A percentile compares a stretch with the other conserved stretches of the same genome.
These are phyloP conservation scores for Aspergillus tamarii DNA, from an alignment of 2,329 filamentous ascomycete genomes.

Conservation along the genomic window DNA sequence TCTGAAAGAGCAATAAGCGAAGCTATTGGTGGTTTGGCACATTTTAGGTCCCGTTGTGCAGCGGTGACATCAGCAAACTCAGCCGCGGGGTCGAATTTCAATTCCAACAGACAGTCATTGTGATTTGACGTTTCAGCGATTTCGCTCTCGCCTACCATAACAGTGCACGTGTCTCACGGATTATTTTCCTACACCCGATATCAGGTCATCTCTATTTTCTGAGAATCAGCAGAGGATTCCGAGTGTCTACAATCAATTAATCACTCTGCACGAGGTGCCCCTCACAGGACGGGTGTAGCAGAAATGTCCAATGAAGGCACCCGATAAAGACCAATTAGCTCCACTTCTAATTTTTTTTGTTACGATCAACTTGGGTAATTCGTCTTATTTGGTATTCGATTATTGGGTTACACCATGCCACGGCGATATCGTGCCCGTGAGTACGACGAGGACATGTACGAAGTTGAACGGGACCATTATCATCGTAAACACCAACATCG, in stretches of 20 bases:
- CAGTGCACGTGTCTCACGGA: conserved; percentile 1
- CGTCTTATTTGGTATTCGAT: background rate
- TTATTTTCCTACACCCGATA: background rate
- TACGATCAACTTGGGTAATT: background rate
- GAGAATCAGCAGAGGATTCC: background rate
- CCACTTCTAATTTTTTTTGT: background rate
- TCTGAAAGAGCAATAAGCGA: background rate
- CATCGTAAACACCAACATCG: conserved; percentile 19
- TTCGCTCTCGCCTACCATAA: background rate
- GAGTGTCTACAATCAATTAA: background rate
- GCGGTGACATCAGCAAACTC: conserved; percentile 35
- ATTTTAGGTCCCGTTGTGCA: conserved; percentile 49
- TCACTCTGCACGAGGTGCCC: background rate
- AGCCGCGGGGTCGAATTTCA: conserved; percentile 27
- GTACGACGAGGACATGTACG: conserved; percentile 36
- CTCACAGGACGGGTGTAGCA: conserved; percentile 5
- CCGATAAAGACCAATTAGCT: background rate
- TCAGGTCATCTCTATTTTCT: background rate
- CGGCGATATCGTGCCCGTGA: conserved; percentile 32
- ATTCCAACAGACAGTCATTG: background rate
- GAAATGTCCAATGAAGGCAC: conserved; percentile 2
- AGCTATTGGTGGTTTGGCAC: conserved; percentile 1
- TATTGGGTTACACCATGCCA: conserved; percentile 29
- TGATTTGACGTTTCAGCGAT: background rate
- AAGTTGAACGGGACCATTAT: conserved; percentile 32